These are phyloP conservation scores for Termitomyces sp. DNA, from an alignment of 768 basidiomycete genomes.

Conservation along the genomic window DNA sequence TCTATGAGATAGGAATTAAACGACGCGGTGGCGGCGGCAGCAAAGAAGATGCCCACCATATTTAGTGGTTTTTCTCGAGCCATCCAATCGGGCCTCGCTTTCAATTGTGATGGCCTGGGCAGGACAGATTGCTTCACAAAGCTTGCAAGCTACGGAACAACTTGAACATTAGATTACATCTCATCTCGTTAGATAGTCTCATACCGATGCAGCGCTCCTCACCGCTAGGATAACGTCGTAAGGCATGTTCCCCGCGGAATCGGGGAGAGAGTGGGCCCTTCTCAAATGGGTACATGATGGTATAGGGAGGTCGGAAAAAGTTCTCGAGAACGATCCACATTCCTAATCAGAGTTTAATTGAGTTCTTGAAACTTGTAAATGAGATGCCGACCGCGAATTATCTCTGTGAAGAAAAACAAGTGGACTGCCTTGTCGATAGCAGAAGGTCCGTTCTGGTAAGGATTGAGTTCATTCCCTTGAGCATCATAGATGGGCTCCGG, in stretches of 20 bases:
- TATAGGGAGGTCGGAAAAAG: conserved; percentile 93
- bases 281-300: conserved; percentile 97
- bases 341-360: conserved; percentile 43
- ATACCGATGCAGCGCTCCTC: conserved; percentile 98
- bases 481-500: conserved; percentile 27
- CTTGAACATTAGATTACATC: conserved; percentile 7
- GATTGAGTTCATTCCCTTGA: conserved; percentile 52
- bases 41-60: conserved; percentile 53
- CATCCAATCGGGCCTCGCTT: conserved; percentile 93
- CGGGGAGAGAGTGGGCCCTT: conserved; percentile 97
- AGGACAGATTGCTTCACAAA: conserved; percentile 99
- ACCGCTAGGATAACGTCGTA: conserved; percentile 93
- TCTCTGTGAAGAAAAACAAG: conserved; percentile 98
- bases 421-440: conserved; percentile 96
- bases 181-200: conserved; percentile 21
- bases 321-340: conserved; percentile 97
- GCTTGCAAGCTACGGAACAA: conserved; percentile 76
- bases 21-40: conserved; percentile 15
- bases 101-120: conserved; percentile 99
- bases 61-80: conserved; percentile 94
- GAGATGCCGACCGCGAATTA: conserved; percentile 75
- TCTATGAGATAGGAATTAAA: conserved; percentile 39
- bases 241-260: conserved; percentile 97
- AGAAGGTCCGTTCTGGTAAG: conserved; percentile 76
- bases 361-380: neutral